Evolutionary conservation across 1,284 basidiomycete genomes (phyloP).

Genomic region (Termitomyces sp.): DNA sequence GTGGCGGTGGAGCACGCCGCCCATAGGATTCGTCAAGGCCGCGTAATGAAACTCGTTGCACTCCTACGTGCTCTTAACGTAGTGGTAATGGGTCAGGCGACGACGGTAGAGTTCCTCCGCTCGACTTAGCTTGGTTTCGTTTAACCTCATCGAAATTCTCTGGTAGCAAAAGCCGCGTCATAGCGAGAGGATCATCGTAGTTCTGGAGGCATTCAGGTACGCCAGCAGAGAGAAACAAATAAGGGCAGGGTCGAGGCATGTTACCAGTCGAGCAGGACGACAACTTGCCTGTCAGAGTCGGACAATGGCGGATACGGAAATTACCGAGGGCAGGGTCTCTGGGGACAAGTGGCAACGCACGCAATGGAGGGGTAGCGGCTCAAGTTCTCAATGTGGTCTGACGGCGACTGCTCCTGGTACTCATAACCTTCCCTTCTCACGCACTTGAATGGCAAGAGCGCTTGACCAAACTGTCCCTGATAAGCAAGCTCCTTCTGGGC

Average conservation of each 20-base stretch:
- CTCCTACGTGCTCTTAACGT: constrained; percentile 35
- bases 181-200: constrained; percentile 28
- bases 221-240: constrained; percentile 36
- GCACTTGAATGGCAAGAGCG: constrained; percentile 40
- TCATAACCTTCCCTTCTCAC: constrained; percentile 36
- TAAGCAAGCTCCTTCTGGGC: constrained; percentile 37
- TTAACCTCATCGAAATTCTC: background rate
- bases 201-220: constrained; percentile 41
- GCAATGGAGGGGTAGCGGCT: constrained; percentile 32
- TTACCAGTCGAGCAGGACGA: constrained; percentile 37
- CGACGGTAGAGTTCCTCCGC: constrained; percentile 30
- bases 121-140: constrained; percentile 2
- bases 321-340: constrained; percentile 24
- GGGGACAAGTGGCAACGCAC: constrained; percentile 30
- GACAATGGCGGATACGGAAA: constrained; percentile 40
- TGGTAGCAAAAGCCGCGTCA: background rate
- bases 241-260: constrained; percentile 39
- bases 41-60: constrained; percentile 26
- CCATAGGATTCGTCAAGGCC: background rate
- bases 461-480: constrained; percentile 36
- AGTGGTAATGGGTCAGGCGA: constrained; percentile 44
- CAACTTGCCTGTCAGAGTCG: constrained; percentile 26
- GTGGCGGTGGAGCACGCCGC: constrained; percentile 25
- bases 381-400: constrained; percentile 34
- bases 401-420: constrained; percentile 45